Base-by-base conservation (phyloP, 2,329 filamentous ascomycete genomes). In the Hortaea werneckii region DNA sequence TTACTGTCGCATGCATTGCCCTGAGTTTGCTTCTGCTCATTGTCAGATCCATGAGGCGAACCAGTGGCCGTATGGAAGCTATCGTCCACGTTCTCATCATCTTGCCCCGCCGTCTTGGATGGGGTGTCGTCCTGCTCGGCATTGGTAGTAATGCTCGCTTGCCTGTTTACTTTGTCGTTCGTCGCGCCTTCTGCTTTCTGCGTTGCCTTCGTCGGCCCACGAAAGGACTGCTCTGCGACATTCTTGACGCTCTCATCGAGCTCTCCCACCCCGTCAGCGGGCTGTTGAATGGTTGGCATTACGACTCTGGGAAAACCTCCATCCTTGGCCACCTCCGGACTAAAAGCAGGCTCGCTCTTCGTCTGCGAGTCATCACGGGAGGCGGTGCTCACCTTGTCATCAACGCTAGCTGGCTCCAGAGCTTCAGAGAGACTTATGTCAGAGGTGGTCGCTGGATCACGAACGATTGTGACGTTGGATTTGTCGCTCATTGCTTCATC, bases 1-100 rank as follows among this genome's bases (percentile, higher is more conserved):
- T 26, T 39, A 26, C 13, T 26, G 11, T 39, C 37, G 20, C 10
- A 8, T 3, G 37, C 13, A 26, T 26, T 26, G 2, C 20, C 37
- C 13, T 39, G 2, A n/a, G 32, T 9, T 9, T n/a, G n/a, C 13
- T 20, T 20, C 37, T 26, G 37, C 8, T 26, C 37, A 35, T 35
- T 12, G 32, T 35, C n/a, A 8, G 37, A 3, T 8, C 37, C 37
- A 26, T 39, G 37, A 39, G 56, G 58, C 6, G 54, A 56, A 11
- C 52, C 56, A 26, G 44, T 56, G 6, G 61, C 59, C 13, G 59
- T 62, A 45, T 61, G 58, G 41, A 63, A 62, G 45, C 60, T 63
- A 37, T 62, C 59, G 27, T 62, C 59, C 7, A 50, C 44, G 28
- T 51, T 50, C 13, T 61, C 57, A 5, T 52, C 54, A 13, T 55